Conservation (phyloP, 441 rosid genomes). For the Aleurites moluccanus region DNA sequence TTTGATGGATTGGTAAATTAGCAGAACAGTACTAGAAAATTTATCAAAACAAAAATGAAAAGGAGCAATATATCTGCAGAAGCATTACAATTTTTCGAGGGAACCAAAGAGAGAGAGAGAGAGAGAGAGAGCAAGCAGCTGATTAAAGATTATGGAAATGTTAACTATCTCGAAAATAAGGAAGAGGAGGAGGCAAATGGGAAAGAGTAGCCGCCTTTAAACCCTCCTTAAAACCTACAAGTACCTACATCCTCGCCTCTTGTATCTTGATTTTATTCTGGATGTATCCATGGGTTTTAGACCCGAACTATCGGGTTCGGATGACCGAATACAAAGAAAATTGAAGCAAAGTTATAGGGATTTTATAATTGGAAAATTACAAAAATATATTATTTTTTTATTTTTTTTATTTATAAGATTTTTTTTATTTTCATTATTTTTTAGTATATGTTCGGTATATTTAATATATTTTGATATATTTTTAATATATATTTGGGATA, state of each 20-base stretch:
- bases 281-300: conserved; percentile 1
- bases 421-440: too few relatives aligned
- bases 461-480: too few relatives aligned
- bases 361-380: too few relatives aligned
- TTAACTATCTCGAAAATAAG: not conserved
- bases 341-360: too few relatives aligned
- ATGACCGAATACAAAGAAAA: not conserved
- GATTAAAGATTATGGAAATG: not conserved
- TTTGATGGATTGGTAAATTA: not conserved
- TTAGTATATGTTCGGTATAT: too few relatives aligned
- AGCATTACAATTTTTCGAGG: not conserved
- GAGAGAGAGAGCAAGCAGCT: too few relatives aligned
- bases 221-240: conserved; percentile 76
- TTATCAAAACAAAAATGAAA: not conserved
- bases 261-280: not conserved
- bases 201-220: conserved; percentile 64
- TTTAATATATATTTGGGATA: too few relatives aligned
- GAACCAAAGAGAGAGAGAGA: not conserved
- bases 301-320: not conserved
- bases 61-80: not conserved
- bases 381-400: too few relatives aligned
- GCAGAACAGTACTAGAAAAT: not conserved
- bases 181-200: conserved; percentile 1
- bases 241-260: not conserved
- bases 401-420: too few relatives aligned